Conservation (phyloP, 495 filamentous ascomycete species). For the Oidiodendron maius region DNA sequence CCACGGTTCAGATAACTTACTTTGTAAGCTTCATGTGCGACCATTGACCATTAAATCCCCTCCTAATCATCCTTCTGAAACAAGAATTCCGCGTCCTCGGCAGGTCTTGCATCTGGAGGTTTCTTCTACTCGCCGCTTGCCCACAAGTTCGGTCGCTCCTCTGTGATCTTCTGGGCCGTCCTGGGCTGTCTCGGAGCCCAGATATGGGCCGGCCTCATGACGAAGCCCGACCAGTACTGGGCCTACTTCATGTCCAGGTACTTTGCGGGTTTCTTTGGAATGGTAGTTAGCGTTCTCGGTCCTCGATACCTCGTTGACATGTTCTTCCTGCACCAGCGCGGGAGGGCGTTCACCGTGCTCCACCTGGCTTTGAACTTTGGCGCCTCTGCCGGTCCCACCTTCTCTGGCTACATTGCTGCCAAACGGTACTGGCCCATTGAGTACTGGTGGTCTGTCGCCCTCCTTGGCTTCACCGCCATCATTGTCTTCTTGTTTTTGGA, state of each 20-base stretch:
- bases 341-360: conserved; percentile 33
- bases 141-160: conserved; percentile 31
- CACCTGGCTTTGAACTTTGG: conserved; percentile 35
- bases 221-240: conserved; percentile 10
- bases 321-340: conserved; percentile 36
- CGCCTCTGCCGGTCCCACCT: conserved; percentile 34
- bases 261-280: conserved; percentile 33
- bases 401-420: conserved; percentile 39
- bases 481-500: conserved; percentile 38
- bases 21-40: conserved; percentile 21
- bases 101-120: conserved; percentile 34
- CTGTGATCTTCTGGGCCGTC: conserved; percentile 37
- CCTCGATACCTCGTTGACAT: conserved; percentile 33
- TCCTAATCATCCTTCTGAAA: neutral
- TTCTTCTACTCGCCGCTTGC: conserved; percentile 36
- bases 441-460: conserved; percentile 45
- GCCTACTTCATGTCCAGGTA: conserved; percentile 36
- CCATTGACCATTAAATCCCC: neutral
- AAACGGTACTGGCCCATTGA: conserved; percentile 32
- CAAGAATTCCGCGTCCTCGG: conserved; percentile 35
- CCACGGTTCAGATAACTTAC: conserved; percentile 24
- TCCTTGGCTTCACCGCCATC: conserved; percentile 32
- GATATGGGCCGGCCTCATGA: conserved; percentile 40
- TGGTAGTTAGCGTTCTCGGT: conserved; percentile 23
- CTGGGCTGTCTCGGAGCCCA: conserved; percentile 28